These are phyloP conservation scores for Candida pseudofarinosa DNA, from an alignment of 805 yeast species.

Conservation along the genomic window DNA sequence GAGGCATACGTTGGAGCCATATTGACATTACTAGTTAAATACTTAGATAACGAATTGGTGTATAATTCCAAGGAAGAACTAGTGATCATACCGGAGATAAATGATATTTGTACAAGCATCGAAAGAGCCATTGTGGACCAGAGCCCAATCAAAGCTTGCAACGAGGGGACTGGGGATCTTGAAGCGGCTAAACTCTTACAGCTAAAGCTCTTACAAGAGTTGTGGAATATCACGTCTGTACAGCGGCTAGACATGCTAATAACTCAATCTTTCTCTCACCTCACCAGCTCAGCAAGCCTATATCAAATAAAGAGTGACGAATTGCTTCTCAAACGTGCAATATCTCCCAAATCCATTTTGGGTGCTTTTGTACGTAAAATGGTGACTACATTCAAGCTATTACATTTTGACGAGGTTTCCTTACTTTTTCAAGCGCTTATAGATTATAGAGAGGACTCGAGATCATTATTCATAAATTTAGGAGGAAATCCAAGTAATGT, in stretches of 20 bases:
- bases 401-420: conserved; percentile 36
- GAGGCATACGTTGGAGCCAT: conserved; percentile 32
- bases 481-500: conserved; percentile 3
- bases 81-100: conserved; percentile 29
- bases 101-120: conserved; percentile 22
- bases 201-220: conserved; percentile 24
- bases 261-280: neutral
- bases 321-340: conserved; percentile 1
- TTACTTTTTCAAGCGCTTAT: conserved; percentile 32
- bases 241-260: conserved; percentile 5
- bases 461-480: conserved; percentile 15
- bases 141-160: neutral
- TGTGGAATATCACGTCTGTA: conserved; percentile 45
- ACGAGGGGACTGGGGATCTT: conserved; percentile 3
- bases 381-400: conserved; percentile 27
- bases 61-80: conserved; percentile 14
- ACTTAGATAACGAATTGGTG: conserved; percentile 35
- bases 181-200: conserved; percentile 25
- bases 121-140: conserved; percentile 3
- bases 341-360: conserved; percentile 20
- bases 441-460: conserved; percentile 25
- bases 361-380: conserved; percentile 31
- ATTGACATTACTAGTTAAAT: conserved; percentile 39
- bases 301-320: neutral
- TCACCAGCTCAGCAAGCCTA: neutral